Base-by-base conservation (phyloP, 768 basidiomycete genomes). In the Leucocoprinus sp. region DNA sequence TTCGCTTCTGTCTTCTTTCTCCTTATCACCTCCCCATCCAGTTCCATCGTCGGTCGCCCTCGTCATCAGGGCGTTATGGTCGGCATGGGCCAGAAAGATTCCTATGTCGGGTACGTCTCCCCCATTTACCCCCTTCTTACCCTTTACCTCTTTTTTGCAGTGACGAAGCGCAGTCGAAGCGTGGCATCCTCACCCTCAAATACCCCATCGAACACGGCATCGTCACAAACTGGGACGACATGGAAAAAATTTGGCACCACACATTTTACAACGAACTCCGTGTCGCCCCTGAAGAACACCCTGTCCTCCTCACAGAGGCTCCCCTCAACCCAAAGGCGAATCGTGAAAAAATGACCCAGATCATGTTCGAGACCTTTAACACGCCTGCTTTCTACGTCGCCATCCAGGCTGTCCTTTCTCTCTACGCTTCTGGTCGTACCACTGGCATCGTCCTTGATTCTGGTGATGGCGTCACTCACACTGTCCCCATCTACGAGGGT, bases 221-320 rank as follows among this genome's bases (percentile, higher is more conserved):
- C 61, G 87, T 95, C 64, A 93, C 91, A 66, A 93, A 96, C 80
- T 96, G 93, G 93, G 93, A 93, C 58, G 92, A 93, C 68, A 93
- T 93, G 91, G 93, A 95, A 73, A 93, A 93, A 72, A 93, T 93
- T 64, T 95, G 91, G 91, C 90, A 93, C 65, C 91, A 93, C 73
- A 93, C 92, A 24, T 95, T 93, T 69, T 93, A 90, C 79, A 93
- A 93, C 63, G 90, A 91, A 66, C 81, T 91, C 50, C 88, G 89
- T 69, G 88, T 93, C 55, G 89, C 88, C 3, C 89, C 90, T 22
- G 88, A 93, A 65, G 88, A 91, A 71, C 87, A 92, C 72, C 90
- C 90, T 52, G 84, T 92, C 56, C 75, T 93, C 48, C 74, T 92
- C 61, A 93, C 90, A 50, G 90, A 93, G 67, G 90, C 90, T 22